Conservation (phyloP, 1,139 yeast species). For the Nakaseomyces bracarensis region DNA sequence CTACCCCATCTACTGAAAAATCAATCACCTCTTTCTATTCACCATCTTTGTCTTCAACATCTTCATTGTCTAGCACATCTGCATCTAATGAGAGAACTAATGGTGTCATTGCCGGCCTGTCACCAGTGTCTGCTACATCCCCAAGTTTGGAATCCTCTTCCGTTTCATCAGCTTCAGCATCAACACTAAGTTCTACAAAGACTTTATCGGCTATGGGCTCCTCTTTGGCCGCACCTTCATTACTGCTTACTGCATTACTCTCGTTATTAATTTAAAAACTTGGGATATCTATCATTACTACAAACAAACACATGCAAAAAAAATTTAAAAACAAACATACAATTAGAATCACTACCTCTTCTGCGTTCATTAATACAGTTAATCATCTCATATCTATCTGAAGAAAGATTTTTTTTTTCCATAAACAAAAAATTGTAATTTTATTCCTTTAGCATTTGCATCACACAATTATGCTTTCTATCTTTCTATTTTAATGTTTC, state of each 20-base stretch:
- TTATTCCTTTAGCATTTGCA: background rate
- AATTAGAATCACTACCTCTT: background rate
- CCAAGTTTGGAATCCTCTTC: background rate
- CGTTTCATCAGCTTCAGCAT: background rate
- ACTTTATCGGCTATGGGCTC: background rate
- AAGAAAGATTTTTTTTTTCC: too few relatives aligned
- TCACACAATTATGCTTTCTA: background rate
- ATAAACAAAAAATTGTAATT: background rate
- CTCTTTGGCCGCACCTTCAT: background rate
- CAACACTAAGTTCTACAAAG: background rate
- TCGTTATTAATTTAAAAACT: background rate
- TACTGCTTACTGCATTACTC: background rate
- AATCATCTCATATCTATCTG: too few relatives aligned
- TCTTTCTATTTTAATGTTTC: too few relatives aligned
- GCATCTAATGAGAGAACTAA: background rate
- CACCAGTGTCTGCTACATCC: background rate
- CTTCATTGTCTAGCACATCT: background rate
- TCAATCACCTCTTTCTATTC: background rate
- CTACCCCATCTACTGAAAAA: background rate
- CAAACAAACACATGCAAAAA: too few relatives aligned
- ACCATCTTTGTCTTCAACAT: background rate
- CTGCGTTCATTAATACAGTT: too few relatives aligned
- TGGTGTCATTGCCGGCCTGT: constrained; percentile 1
- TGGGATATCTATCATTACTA: too few relatives aligned
- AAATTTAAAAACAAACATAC: background rate